A percentile compares a stretch with the other conserved stretches of the same genome.
Conservation (phyloP, 2,329 filamentous ascomycete species). For the Pestalotiopsis sp. region DNA sequence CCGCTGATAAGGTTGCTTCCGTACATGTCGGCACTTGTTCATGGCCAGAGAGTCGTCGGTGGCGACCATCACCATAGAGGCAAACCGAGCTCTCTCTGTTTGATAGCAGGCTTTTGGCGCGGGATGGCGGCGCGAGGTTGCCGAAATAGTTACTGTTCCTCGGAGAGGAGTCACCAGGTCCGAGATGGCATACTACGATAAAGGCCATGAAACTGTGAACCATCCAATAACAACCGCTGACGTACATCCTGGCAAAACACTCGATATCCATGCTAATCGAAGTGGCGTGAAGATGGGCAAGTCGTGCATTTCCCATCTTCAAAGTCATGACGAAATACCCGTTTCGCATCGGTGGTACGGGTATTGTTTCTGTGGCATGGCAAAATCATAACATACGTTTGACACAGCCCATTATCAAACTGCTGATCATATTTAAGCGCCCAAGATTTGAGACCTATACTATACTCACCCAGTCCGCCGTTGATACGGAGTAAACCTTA, state of each 20-base stretch:
- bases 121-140: neutral
- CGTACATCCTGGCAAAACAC: too few species aligned
- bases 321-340: neutral
- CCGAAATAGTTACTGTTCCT: neutral
- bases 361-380: neutral
- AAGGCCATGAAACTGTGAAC: neutral
- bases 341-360: neutral
- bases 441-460: neutral
- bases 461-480: neutral
- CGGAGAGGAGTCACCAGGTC: neutral
- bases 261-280: too few species aligned
- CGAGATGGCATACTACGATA: neutral
- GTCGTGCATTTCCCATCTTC: neutral
- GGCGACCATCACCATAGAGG: neutral
- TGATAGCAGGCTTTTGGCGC: neutral
- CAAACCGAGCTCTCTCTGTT: neutral
- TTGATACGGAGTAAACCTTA: neutral
- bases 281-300: too few species aligned
- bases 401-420: too few species aligned
- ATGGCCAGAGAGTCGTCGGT: neutral
- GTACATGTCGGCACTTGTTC: neutral
- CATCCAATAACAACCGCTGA: too few species aligned
- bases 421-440: neutral
- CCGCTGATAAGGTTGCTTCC: neutral
- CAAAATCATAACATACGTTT: neutral